A percentile compares a stretch with the other conserved stretches of the same genome.
Conservation (phyloP, 169 alveolate genomes). For the Eimeria necatrix region DNA sequence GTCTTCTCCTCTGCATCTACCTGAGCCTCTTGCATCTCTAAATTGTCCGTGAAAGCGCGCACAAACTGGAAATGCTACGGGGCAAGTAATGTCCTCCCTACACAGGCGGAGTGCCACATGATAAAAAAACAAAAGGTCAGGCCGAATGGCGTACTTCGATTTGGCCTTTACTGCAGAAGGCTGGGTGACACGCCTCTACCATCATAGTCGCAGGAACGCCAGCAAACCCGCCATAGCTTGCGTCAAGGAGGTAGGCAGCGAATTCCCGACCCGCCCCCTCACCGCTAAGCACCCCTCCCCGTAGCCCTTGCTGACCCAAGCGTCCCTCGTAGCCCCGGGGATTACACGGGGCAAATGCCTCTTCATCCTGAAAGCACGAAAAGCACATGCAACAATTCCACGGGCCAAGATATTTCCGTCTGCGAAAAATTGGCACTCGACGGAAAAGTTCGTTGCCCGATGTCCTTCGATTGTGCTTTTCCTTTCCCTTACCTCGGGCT, state of each 20-base stretch:
- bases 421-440: too few relatives aligned
- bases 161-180: slow-evolving; percentile 91
- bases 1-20: neutral
- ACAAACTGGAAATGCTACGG: too few relatives aligned
- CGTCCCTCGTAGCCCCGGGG: slow-evolving; percentile 98
- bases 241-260: slow-evolving; percentile 98
- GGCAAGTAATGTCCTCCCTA: too few relatives aligned
- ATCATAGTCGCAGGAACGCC: slow-evolving; percentile 98
- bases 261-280: slow-evolving; percentile 99
- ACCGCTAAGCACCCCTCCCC: slow-evolving; percentile 98
- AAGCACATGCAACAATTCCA: neutral
- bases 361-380: slow-evolving; percentile 94
- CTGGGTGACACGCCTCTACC: slow-evolving; percentile 97
- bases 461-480: too few relatives aligned
- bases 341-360: slow-evolving; percentile 98
- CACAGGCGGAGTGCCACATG: neutral
- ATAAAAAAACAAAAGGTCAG: neutral
- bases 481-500: slow-evolving; percentile 90
- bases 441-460: too few relatives aligned
- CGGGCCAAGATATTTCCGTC: too few relatives aligned
- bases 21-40: too few relatives aligned
- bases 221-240: slow-evolving; percentile 86
- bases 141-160: slow-evolving; percentile 50
- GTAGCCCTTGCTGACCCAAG: slow-evolving; percentile 93
- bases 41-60: too few relatives aligned